Evolutionary conservation across 2,329 filamentous ascomycete species (phyloP).

Genomic region (Beauveria bassiana): DNA sequence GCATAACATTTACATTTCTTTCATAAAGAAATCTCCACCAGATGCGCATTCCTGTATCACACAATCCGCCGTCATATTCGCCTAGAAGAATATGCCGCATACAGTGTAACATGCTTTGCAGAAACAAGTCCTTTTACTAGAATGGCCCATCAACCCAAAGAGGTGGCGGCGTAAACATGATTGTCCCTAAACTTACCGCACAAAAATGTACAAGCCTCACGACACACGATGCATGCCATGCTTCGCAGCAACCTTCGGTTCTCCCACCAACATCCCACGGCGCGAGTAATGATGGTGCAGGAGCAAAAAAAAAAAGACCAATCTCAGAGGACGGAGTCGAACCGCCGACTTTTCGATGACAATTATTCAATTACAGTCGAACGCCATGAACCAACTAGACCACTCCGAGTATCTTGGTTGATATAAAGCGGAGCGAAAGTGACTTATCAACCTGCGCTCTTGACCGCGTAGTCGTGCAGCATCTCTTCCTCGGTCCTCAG

Average conservation of each 20-base stretch:
- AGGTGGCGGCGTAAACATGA: too few species aligned
- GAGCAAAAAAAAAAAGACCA: constrained; percentile 3
- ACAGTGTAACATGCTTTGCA: too few species aligned
- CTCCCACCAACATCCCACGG: background rate
- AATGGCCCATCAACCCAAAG: too few species aligned
- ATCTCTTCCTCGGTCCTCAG: background rate
- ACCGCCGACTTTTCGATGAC: constrained; percentile 21
- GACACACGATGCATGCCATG: background rate
- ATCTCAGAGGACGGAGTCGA: constrained; percentile 21
- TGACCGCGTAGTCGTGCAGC: background rate
- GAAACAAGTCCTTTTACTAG: too few species aligned
- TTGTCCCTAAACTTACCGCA: too few species aligned
- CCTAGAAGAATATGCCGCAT: background rate
- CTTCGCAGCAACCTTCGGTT: background rate
- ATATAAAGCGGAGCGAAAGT: background rate
- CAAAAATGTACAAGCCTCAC: background rate
- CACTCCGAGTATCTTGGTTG: constrained; percentile 17
- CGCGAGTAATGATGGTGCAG: background rate
- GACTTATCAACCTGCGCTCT: background rate
- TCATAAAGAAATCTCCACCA: background rate
- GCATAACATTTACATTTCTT: too few species aligned
- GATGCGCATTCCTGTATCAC: background rate
- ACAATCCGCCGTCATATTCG: background rate
- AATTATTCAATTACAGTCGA: constrained; percentile 18
- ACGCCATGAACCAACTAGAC: constrained; percentile 23